A percentile compares a stretch with the other conserved stretches of the same genome.
phyloP scores from a whole-genome alignment of 2,329 filamentous ascomycete species.

The Hymenotorrendiella dingleyae region DNA sequence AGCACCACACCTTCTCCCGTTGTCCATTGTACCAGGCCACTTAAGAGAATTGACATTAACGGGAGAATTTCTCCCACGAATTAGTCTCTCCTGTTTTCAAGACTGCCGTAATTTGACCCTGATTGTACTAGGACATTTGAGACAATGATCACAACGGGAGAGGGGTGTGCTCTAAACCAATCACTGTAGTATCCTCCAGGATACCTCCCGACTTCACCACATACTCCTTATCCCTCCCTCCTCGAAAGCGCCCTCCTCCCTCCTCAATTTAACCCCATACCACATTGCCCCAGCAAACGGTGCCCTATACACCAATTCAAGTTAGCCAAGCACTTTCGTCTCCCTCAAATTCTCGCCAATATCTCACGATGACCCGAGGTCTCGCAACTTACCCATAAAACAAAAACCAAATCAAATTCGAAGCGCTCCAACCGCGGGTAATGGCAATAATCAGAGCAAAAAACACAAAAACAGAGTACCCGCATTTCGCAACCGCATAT shows the following conservation, averaged over 20 bases:
- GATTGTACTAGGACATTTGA: too few relatives aligned
- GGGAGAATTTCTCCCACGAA: too few relatives aligned
- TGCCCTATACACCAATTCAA: not conserved
- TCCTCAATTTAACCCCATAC: slow-evolving; percentile 4
- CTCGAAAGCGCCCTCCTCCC: slow-evolving; percentile 1
- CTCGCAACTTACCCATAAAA: not conserved
- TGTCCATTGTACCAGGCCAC: too few relatives aligned
- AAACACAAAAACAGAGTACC: not conserved
- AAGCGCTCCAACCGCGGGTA: not conserved
- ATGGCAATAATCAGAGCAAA: not conserved
- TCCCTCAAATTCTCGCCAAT: not conserved
- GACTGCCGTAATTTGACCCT: too few relatives aligned
- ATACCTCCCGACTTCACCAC: too few relatives aligned
- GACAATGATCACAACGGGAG: too few relatives aligned
- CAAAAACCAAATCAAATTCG: not conserved
- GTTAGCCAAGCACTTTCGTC: not conserved
- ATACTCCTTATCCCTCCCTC: not conserved
- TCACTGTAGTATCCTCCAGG: too few relatives aligned
- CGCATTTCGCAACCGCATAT: too few relatives aligned
- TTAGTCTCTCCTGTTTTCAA: too few relatives aligned
- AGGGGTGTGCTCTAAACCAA: too few relatives aligned
- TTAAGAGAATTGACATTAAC: too few relatives aligned
- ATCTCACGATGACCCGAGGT: not conserved
- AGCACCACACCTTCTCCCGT: too few relatives aligned
- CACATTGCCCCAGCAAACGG: slow-evolving; percentile 3